Percentiles rank a stretch among this genome's conserved stretches.
Conservation (phyloP, 2,329 filamentous ascomycete genomes). For the Cladosporium phlei region DNA sequence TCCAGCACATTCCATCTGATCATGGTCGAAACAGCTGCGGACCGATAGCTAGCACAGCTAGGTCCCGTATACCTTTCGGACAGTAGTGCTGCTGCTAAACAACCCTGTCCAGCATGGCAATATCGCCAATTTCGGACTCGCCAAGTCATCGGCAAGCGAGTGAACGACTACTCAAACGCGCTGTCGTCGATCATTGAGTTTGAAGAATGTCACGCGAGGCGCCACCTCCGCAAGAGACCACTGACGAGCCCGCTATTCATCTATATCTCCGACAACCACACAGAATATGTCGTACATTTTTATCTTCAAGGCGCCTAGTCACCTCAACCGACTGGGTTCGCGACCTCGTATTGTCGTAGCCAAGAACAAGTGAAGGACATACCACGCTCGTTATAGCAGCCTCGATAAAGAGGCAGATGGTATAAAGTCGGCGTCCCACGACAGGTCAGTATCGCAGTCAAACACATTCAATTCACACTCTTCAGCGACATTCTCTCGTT, state of each 20-base stretch:
- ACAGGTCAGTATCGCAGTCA: neutral
- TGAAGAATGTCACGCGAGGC: neutral
- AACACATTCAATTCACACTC: constrained; percentile 5
- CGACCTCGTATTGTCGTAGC: too few species aligned
- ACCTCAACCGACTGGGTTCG: constrained; percentile 1
- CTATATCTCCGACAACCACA: constrained; percentile 8
- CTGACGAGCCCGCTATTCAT: neutral
- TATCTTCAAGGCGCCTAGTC: constrained; percentile 2
- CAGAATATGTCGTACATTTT: neutral
- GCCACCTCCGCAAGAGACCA: neutral
- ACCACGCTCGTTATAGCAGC: too few species aligned
- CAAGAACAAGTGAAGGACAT: neutral
- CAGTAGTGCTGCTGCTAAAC: too few species aligned
- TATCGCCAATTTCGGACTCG: too few species aligned
- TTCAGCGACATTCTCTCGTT: constrained; percentile 5
- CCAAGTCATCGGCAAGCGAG: neutral
- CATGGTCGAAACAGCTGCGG: too few species aligned
- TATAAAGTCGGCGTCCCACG: constrained; percentile 2
- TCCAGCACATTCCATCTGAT: too few species aligned
- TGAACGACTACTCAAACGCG: neutral
- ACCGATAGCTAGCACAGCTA: too few species aligned
- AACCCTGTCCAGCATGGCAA: too few species aligned
- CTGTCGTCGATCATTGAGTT: constrained; percentile 6
- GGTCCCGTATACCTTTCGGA: too few species aligned
- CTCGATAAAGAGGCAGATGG: too few species aligned